Evolutionary conservation across 1,284 basidiomycete genomes (phyloP).

Genomic region (Ustilago lituana): DNA sequence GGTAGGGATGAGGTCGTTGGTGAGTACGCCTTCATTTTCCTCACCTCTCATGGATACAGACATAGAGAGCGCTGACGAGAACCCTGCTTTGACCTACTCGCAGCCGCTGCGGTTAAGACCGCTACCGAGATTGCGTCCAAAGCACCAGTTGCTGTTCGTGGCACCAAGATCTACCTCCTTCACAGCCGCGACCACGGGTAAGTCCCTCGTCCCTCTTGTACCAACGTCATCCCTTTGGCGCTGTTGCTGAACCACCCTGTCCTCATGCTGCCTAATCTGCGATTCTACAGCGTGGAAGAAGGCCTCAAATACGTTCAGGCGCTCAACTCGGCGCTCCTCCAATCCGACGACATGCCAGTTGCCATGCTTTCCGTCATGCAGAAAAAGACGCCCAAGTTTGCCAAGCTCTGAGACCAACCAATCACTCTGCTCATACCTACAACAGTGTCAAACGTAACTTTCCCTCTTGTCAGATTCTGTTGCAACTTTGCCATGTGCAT

Average conservation of each 20-base stretch:
- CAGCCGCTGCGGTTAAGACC: slow-evolving; percentile 74
- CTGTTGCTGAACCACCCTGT: background rate
- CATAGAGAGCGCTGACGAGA: no score
- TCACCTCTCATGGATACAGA: no score
- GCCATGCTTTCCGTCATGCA: slow-evolving; percentile 69
- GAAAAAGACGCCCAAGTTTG: slow-evolving; percentile 67
- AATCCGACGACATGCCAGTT: slow-evolving; percentile 73
- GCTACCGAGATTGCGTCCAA: slow-evolving; percentile 79
- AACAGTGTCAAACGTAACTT: no score
- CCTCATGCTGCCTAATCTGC: no score
- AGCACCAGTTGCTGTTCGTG: slow-evolving; percentile 81
- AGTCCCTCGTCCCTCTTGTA: background rate
- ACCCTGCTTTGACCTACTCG: no score
- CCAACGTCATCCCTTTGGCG: no score
- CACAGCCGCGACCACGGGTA: slow-evolving; percentile 79
- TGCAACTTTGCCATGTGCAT: no score
- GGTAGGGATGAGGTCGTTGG: slow-evolving; percentile 71
- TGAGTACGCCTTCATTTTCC: no score
- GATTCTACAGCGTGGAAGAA: slow-evolving; percentile 76
- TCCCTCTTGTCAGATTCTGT: no score
- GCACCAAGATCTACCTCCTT: slow-evolving; percentile 80
- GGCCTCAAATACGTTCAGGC: slow-evolving; percentile 81
- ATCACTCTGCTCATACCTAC: no score
- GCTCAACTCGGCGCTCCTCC: slow-evolving; percentile 79
- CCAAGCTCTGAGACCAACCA: slow-evolving; percentile 58